phyloP scores from a whole-genome alignment of 768 basidiomycete species.

The Mycena pura region DNA sequence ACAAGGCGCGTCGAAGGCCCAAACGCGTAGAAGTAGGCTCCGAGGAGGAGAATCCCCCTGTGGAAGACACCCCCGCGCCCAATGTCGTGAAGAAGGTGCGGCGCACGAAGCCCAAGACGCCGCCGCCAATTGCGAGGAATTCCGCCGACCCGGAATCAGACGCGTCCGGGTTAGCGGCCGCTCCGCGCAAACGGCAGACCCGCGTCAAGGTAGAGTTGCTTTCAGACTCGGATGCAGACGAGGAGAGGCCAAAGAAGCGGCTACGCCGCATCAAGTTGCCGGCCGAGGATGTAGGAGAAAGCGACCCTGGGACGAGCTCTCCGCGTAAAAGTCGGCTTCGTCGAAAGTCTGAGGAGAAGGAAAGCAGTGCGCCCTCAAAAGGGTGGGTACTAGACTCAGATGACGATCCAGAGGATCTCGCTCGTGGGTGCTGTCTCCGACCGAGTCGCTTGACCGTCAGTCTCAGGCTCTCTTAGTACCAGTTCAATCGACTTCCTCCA shows the following conservation, averaged over 20 bases:
- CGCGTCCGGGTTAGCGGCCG: slow-evolving; percentile 1
- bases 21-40: background rate
- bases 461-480: background rate
- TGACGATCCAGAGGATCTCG: slow-evolving; percentile 24
- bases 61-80: background rate
- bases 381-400: slow-evolving; percentile 16
- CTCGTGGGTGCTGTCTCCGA: slow-evolving; percentile 7
- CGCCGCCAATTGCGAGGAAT: background rate
- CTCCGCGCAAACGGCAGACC: background rate
- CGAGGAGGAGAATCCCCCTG: no score
- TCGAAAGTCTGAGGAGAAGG: slow-evolving; percentile 9
- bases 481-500: slow-evolving; percentile 3
- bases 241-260: slow-evolving; percentile 2
- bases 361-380: background rate
- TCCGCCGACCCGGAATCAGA: background rate
- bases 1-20: background rate
- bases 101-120: background rate
- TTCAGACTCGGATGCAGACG: slow-evolving; percentile 14
- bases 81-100: background rate
- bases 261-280: slow-evolving; percentile 13
- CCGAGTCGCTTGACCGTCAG: background rate
- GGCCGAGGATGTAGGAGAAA: slow-evolving; percentile 14
- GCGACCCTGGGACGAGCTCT: slow-evolving; percentile 4
- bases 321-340: slow-evolving; percentile 13
- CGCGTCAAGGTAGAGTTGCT: background rate